Base-by-base conservation (phyloP, 129 eudicot genomes). In the Solidago caesia region DNA sequence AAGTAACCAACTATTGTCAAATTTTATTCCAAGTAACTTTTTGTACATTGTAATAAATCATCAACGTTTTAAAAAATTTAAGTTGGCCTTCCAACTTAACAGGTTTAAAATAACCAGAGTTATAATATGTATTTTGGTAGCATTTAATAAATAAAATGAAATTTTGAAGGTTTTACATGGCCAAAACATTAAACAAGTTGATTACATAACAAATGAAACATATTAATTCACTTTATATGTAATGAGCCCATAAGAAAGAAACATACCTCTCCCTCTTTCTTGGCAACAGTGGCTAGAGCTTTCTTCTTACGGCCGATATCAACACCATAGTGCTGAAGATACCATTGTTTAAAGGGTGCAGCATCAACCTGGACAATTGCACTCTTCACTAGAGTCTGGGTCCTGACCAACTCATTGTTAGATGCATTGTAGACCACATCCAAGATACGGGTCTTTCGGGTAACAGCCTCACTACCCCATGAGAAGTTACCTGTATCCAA, bases 361-460 rank as follows among this genome's bases (percentile, higher is more conserved):
- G 90, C 96, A 85, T 89, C 96, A 44, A 89, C 90, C 68, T 87
- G 96, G 79, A 89, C 85, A 81, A 89, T 89, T 5, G 96, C 96
- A 76, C 90, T 65, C 84, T 87, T 87, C 83, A 90, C 96, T 73
- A 90, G 73, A 45, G 96, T 83, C 70, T 87, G 92, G 57, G 92
- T 90, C 75, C 96, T 83, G 52, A 90, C 96, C 87, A 90, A 73
- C 85, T 90, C 96, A 77, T 90, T 90, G 76, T 90, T 90, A 8
- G 96, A 90, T 11, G 96, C 92, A 60, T 90, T 90, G 75, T 90
- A 90, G 45, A 90, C 96, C 67, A 90, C 96, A 69, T 90, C 93
- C 29, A 89, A 84, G 13, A 89, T 62, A 76, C 96, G 85, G 46
- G 92, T 87, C 84, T 89, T 87, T 4, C 90, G 75, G 52, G 96